phyloP scores from a whole-genome alignment of 2,329 filamentous ascomycete species.

The Coniella lustricola region DNA sequence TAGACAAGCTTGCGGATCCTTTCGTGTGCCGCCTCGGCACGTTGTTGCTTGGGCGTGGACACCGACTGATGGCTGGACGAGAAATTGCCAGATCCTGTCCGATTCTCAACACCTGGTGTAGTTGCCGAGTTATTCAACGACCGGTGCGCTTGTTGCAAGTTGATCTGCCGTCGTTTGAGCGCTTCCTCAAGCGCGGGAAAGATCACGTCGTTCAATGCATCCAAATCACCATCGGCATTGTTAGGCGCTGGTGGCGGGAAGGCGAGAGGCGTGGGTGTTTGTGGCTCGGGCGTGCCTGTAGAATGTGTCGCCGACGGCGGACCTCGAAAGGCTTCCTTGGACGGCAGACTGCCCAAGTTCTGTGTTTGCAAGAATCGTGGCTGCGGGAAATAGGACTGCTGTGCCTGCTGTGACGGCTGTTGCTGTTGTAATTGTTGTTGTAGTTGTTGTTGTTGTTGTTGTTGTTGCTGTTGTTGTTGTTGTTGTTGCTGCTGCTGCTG shows the following conservation, averaged over 20 bases:
- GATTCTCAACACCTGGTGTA: conserved; percentile 37
- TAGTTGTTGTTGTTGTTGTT: conserved; percentile 21
- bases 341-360: conserved; percentile 10
- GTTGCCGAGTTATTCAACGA: not conserved
- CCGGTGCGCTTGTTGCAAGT: conserved; percentile 47
- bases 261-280: conserved; percentile 27
- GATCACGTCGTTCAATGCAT: conserved; percentile 84
- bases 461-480: conserved; percentile 19
- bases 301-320: conserved; percentile 11
- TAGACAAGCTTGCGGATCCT: conserved; percentile 73
- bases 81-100: conserved; percentile 27
- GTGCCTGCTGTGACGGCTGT: conserved; percentile 16
- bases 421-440: conserved; percentile 22
- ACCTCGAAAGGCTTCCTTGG: conserved; percentile 10
- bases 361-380: conserved; percentile 16
- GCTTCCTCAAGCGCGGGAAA: conserved; percentile 89
- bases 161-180: conserved; percentile 67
- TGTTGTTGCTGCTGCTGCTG: conserved; percentile 21
- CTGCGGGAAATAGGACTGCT: conserved; percentile 17
- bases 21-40: conserved; percentile 68
- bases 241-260: conserved; percentile 52
- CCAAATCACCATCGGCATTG: conserved; percentile 63
- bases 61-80: conserved; percentile 34
- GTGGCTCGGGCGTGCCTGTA: conserved; percentile 14
- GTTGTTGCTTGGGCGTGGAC: conserved; percentile 57